A percentile compares a stretch with the other conserved stretches of the same genome.
Conservation (phyloP, 495 filamentous ascomycete genomes). For the Daldinia decipiens region DNA sequence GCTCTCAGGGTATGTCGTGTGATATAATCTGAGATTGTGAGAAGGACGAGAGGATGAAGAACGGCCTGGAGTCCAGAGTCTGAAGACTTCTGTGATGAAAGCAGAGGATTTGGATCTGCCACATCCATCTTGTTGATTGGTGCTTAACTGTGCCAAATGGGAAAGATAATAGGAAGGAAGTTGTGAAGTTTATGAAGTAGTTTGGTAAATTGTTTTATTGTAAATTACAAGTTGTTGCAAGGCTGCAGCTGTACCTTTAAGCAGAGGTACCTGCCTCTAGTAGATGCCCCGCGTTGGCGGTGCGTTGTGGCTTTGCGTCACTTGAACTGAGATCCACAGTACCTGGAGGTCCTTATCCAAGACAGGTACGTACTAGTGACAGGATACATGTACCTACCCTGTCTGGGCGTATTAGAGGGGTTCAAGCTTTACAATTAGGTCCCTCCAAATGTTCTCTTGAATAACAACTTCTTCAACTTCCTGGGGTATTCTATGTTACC, state of each 20-base stretch:
- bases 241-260: slow-evolving; percentile 17
- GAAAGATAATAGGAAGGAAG: slow-evolving; percentile 2
- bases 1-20: slow-evolving; percentile 85
- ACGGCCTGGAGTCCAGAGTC: slow-evolving; percentile 84
- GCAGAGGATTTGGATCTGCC: slow-evolving; percentile 47
- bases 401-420: not conserved
- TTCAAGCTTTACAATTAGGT: not conserved
- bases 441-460: not conserved
- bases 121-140: slow-evolving; percentile 34
- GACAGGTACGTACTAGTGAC: slow-evolving; percentile 1
- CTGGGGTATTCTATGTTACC: slow-evolving; percentile 7
- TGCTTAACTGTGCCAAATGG: slow-evolving; percentile 4
- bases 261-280: not conserved
- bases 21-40: slow-evolving; percentile 97
- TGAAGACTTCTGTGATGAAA: slow-evolving; percentile 66
- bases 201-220: slow-evolving; percentile 13
- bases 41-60: slow-evolving; percentile 92
- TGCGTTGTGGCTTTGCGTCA: slow-evolving; percentile 4
- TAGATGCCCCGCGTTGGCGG: slow-evolving; percentile 1
- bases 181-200: slow-evolving; percentile 13
- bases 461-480: slow-evolving; percentile 28
- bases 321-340: not conserved
- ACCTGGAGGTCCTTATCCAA: not conserved
- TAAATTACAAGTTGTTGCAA: slow-evolving; percentile 20
- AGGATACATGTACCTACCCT: not conserved